Conservation (phyloP, 2,329 filamentous ascomycete genomes). For the Cladophialophora carrionii region DNA sequence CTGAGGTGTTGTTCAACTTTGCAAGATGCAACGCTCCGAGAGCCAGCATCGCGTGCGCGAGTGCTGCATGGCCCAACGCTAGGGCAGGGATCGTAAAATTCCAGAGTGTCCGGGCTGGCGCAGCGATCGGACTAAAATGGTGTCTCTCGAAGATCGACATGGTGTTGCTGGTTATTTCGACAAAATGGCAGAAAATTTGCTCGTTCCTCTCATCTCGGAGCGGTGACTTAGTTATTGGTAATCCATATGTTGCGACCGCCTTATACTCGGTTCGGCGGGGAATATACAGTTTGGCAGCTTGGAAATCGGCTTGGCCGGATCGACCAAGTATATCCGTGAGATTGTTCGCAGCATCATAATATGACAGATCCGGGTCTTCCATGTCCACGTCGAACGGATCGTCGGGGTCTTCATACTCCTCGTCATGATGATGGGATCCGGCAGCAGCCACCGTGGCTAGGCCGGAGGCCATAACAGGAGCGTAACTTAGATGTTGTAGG, state of each 20-base stretch:
- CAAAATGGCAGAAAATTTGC: constrained; percentile 86
- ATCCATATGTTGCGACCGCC: constrained; percentile 25
- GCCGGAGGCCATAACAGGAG: constrained; percentile 8
- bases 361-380: constrained; percentile 45
- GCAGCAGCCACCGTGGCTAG: constrained; percentile 2
- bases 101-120: constrained; percentile 63
- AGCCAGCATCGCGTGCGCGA: constrained; percentile 89
- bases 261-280: constrained; percentile 17
- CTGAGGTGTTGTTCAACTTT: constrained; percentile 72
- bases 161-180: constrained; percentile 82
- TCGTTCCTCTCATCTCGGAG: constrained; percentile 79
- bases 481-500: constrained; percentile 9
- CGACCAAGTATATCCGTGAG: constrained; percentile 43
- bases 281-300: constrained; percentile 12
- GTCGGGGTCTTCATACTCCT: constrained; percentile 60
- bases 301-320: constrained; percentile 17
- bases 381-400: constrained; percentile 66
- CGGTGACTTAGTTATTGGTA: constrained; percentile 61
- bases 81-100: constrained; percentile 80
- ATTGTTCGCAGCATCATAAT: constrained; percentile 29
- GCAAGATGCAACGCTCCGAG: constrained; percentile 86
- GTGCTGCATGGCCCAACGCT: constrained; percentile 79
- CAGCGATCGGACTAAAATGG: constrained; percentile 62
- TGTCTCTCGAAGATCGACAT: constrained; percentile 87
- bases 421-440: constrained; percentile 27